phyloP scores from a whole-genome alignment of 371 early-diverging fungal species.

The Chytridium lagenaria region DNA sequence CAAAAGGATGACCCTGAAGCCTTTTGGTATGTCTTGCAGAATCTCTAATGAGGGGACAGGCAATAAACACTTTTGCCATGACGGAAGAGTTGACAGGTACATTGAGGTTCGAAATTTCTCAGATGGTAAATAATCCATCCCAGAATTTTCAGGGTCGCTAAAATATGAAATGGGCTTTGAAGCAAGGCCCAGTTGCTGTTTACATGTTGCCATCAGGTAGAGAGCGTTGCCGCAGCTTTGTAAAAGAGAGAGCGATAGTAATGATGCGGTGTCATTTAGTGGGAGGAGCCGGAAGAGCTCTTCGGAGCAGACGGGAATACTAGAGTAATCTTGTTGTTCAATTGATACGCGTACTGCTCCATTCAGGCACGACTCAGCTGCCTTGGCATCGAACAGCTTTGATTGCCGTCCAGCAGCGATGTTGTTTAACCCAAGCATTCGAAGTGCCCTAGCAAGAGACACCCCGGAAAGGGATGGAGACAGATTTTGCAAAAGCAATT shows the following conservation, averaged over 20 bases:
- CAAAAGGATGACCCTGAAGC: slow-evolving; percentile 24
- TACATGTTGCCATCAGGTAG: neutral
- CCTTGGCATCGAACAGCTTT: neutral
- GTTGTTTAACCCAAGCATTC: neutral
- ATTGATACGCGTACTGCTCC: neutral
- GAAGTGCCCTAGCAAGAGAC: neutral
- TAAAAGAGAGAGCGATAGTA: slow-evolving; percentile 1
- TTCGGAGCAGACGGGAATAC: neutral
- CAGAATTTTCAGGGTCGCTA: neutral
- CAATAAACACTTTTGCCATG: neutral
- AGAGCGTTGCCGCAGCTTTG: neutral
- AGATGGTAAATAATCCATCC: neutral
- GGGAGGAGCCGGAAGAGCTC: neutral
- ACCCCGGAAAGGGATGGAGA: neutral
- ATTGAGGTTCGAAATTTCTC: neutral
- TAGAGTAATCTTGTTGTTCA: neutral
- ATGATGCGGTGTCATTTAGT: neutral
- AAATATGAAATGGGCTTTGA: neutral
- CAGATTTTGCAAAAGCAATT: neutral
- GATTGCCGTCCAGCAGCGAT: neutral
- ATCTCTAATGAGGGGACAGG: neutral
- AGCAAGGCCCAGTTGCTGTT: neutral
- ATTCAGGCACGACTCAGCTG: neutral
- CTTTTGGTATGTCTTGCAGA: slow-evolving; percentile 22
- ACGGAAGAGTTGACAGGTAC: neutral